Evolutionary conservation across 805 yeast genomes (phyloP).

Genomic region (Metschnikowia gelsemii): DNA sequence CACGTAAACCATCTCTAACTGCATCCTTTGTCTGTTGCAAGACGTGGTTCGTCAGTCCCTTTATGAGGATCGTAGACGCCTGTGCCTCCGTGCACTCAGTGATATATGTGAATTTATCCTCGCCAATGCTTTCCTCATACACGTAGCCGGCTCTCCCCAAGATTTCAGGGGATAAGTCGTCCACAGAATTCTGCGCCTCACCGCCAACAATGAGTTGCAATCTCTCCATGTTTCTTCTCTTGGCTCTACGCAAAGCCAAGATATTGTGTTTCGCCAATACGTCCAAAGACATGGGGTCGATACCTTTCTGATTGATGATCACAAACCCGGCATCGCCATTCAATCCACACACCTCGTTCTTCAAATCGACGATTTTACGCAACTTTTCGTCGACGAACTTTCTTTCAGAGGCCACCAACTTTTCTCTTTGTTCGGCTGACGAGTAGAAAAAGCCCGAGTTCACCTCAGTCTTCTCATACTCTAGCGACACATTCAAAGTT

Average conservation of each 20-base stretch:
- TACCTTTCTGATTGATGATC: conserved; percentile 96
- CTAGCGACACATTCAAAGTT: conserved; percentile 89
- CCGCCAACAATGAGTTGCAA: conserved; percentile 96
- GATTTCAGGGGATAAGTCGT: conserved; percentile 75
- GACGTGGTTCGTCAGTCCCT: conserved; percentile 88
- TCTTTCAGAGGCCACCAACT: conserved; percentile 89
- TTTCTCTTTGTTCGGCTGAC: conserved; percentile 93
- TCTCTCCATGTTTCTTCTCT: conserved; percentile 98
- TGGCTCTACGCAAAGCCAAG: conserved; percentile 94
- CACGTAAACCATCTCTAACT: conserved; percentile 93
- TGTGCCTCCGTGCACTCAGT: conserved; percentile 89
- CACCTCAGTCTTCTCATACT: conserved; percentile 96
- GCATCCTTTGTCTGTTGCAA: conserved; percentile 95
- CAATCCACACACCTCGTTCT: conserved; percentile 84
- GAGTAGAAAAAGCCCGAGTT: conserved; percentile 95
- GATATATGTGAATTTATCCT: conserved; percentile 94
- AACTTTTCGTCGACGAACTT: conserved; percentile 92
- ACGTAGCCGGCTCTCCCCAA: conserved; percentile 90
- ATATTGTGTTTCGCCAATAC: conserved; percentile 90
- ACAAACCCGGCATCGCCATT: conserved; percentile 79
- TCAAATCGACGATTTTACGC: conserved; percentile 85
- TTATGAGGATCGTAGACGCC: conserved; percentile 86
- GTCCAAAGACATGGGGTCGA: conserved; percentile 96
- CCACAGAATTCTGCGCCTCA: conserved; percentile 96
- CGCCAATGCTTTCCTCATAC: conserved; percentile 91